Evolutionary conservation across 148 eudicot genomes (phyloP).

Genomic region (Amaranthus hypochondriacus): DNA sequence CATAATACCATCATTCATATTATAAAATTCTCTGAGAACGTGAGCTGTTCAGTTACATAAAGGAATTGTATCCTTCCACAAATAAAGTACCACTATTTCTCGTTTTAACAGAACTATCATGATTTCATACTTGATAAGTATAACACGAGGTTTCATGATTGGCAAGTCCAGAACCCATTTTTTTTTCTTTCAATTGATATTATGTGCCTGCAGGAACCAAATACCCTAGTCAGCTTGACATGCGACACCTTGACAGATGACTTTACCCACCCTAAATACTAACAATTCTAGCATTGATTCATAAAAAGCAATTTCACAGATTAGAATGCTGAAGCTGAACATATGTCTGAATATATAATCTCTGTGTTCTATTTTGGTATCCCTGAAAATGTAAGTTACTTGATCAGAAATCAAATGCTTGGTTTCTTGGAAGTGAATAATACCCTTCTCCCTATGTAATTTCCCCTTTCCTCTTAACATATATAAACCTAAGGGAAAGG

Average conservation of each 20-base stretch:
- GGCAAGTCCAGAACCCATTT: constrained; percentile 57
- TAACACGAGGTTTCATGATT: constrained; percentile 35
- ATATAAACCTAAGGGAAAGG: neutral
- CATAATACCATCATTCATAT: neutral
- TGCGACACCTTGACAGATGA: constrained; percentile 10
- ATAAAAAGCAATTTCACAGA: neutral
- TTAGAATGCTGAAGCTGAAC: neutral
- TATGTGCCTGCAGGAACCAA: constrained; percentile 98
- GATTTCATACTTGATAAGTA: constrained; percentile 37
- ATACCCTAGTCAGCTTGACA: constrained; percentile 62
- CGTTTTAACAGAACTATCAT: constrained; percentile 22
- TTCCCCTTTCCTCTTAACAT: neutral
- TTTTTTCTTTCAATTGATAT: constrained; percentile 57
- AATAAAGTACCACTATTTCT: constrained; percentile 3
- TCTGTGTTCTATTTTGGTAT: neutral
- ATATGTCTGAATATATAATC: neutral
- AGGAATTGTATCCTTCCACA: neutral
- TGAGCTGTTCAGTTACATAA: constrained; percentile 3
- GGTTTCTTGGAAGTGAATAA: neutral
- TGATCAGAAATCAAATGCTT: too few species aligned
- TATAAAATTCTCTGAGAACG: neutral
- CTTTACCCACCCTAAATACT: constrained; percentile 10
- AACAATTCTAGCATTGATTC: neutral
- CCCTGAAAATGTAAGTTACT: neutral
- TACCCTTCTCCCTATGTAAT: neutral